Percentiles rank a stretch among this genome's conserved stretches.
Conservation (phyloP, 345 rosid species). For the Dipteronia dyeriana region DNA sequence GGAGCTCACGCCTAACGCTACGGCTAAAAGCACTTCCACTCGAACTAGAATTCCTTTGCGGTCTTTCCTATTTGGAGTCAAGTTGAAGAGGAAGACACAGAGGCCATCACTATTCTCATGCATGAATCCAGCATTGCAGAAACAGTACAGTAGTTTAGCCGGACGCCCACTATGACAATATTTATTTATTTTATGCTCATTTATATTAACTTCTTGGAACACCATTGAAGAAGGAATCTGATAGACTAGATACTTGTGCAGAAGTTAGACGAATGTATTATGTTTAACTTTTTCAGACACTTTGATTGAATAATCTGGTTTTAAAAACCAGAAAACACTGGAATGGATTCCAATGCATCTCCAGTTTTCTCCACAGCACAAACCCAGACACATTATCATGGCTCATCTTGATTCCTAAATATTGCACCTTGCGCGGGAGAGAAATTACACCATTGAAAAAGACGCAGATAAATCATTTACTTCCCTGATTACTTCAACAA, state of each 20-base stretch:
- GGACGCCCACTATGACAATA: conserved; percentile 21
- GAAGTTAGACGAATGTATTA: neutral
- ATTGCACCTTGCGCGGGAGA: neutral
- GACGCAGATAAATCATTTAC: conserved; percentile 4
- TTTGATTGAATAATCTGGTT: neutral
- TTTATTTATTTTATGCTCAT: neutral
- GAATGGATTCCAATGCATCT: neutral
- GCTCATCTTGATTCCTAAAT: neutral
- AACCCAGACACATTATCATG: neutral
- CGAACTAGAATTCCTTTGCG: conserved; percentile 64
- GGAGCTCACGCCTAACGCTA: conserved; percentile 38
- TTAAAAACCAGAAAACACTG: neutral
- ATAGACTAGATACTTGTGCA: conserved; percentile 9
- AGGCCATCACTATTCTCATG: conserved; percentile 66
- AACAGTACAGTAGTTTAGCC: conserved; percentile 39
- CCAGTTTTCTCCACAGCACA: neutral
- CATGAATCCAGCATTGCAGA: conserved; percentile 53
- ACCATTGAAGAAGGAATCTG: neutral
- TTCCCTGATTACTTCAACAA: conserved; percentile 19
- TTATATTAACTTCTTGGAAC: neutral
- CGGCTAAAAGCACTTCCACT: conserved; percentile 23
- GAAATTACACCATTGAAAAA: conserved; percentile 1
- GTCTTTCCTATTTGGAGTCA: conserved; percentile 91
- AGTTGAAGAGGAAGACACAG: conserved; percentile 54
- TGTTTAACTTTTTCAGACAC: neutral